These are phyloP conservation scores for Trichosphaerium sp. DNA, from an alignment of 78 protist species.

Conservation along the genomic window DNA sequence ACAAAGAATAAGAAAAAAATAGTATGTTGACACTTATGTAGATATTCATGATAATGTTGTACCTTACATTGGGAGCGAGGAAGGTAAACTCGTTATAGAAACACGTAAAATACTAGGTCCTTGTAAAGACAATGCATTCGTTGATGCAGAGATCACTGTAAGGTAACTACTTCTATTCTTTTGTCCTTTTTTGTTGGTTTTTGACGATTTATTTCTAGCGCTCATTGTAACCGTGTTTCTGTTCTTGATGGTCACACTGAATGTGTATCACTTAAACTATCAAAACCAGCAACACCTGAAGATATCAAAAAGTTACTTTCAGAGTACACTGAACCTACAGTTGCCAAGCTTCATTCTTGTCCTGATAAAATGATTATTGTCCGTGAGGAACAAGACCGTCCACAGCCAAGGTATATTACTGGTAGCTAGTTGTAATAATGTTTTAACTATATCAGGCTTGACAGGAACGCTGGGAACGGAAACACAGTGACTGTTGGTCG, in stretches of 20 bases:
- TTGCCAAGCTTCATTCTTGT: constrained; percentile 7
- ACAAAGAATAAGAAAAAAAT: background rate
- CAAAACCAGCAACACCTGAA: constrained; percentile 7
- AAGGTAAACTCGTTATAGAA: constrained; percentile 40
- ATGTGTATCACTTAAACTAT: constrained; percentile 35
- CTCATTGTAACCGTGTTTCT: constrained; percentile 58
- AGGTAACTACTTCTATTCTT: background rate
- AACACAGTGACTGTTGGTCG: constrained; percentile 63
- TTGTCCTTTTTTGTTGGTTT: too few relatives aligned
- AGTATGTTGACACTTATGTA: constrained; percentile 22
- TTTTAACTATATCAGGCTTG: too few relatives aligned
- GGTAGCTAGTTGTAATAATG: too few relatives aligned
- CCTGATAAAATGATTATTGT: background rate
- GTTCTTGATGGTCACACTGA: constrained; percentile 62
- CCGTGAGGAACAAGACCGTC: constrained; percentile 25
- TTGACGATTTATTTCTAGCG: too few relatives aligned
- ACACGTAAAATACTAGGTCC: constrained; percentile 43
- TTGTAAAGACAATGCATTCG: background rate
- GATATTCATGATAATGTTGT: constrained; percentile 56
- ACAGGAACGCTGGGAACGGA: constrained; percentile 41
- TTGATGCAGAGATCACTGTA: background rate
- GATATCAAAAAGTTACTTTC: background rate
- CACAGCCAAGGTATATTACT: too few relatives aligned
- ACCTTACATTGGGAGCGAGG: constrained; percentile 55
- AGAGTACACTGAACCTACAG: background rate